phyloP scores from a whole-genome alignment of 192 early-diverging fungal genomes.

The Coemansia sp. region DNA sequence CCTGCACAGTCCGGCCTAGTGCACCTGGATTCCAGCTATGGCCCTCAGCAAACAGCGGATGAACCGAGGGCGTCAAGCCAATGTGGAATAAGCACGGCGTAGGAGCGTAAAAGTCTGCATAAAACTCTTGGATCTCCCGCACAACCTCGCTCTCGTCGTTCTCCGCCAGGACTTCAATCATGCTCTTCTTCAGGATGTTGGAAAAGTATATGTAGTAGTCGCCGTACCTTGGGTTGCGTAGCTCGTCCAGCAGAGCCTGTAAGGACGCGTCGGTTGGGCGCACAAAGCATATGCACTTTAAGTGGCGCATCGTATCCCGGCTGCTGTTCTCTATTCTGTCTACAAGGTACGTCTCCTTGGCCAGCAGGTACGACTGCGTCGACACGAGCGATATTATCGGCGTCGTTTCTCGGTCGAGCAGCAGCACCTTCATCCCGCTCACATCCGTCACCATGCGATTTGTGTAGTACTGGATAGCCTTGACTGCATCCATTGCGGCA shows the following conservation, averaged over 20 bases:
- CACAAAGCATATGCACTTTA: constrained; percentile 93
- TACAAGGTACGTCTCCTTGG: constrained; percentile 91
- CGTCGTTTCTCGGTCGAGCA: constrained; percentile 94
- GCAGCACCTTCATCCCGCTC: constrained; percentile 95
- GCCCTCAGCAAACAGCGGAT: constrained; percentile 72
- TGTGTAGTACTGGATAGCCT: constrained; percentile 83
- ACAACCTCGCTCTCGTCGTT: constrained; percentile 93
- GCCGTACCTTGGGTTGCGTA: constrained; percentile 88
- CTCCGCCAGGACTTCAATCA: constrained; percentile 91
- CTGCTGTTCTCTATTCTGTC: constrained; percentile 85
- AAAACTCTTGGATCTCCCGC: constrained; percentile 95
- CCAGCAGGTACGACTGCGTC: constrained; percentile 88
- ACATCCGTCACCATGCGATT: constrained; percentile 90
- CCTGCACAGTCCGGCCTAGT: constrained; percentile 76
- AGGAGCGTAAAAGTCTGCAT: constrained; percentile 85
- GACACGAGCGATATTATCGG: constrained; percentile 90
- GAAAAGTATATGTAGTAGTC: constrained; percentile 97
- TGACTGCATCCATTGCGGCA: constrained; percentile 69
- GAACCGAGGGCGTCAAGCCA: constrained; percentile 59
- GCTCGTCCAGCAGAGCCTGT: constrained; percentile 84
- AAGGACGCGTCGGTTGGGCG: constrained; percentile 83
- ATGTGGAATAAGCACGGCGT: constrained; percentile 82
- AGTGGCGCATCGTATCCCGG: constrained; percentile 89
- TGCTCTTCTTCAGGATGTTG: constrained; percentile 88
- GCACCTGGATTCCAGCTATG: constrained; percentile 77